Percentiles rank a stretch among this genome's conserved stretches.
Evolutionary conservation across 352 stramenopile genomes (phyloP).

Genomic region (Phytophthora tubulina): DNA sequence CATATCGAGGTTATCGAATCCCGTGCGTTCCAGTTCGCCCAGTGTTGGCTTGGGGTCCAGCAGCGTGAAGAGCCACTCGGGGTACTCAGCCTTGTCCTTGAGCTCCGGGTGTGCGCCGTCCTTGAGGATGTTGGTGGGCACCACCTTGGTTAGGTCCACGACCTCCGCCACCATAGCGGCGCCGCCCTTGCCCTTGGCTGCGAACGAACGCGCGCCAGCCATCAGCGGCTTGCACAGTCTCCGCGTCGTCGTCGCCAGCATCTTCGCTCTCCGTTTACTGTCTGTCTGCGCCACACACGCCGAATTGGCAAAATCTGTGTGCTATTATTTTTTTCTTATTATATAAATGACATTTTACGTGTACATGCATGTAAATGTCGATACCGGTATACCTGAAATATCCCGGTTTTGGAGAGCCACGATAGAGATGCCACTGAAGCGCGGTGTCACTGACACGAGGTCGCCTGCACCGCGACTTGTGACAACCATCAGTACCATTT

Average conservation of each 20-base stretch:
- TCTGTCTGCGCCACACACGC: slow-evolving; percentile 29
- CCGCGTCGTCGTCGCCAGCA: slow-evolving; percentile 54
- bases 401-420: too few relatives aligned
- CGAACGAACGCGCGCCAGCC: slow-evolving; percentile 61
- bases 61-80: slow-evolving; percentile 85
- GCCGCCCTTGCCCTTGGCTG: slow-evolving; percentile 68
- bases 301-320: not conserved
- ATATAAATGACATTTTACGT: too few relatives aligned
- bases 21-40: slow-evolving; percentile 79
- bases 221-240: slow-evolving; percentile 49
- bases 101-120: slow-evolving; percentile 84
- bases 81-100: slow-evolving; percentile 85
- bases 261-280: slow-evolving; percentile 22
- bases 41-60: slow-evolving; percentile 78
- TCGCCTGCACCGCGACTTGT: too few relatives aligned
- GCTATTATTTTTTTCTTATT: too few relatives aligned
- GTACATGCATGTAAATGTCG: too few relatives aligned
- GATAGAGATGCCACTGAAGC: too few relatives aligned
- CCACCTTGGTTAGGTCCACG: slow-evolving; percentile 78
- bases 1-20: slow-evolving; percentile 82
- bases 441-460: too few relatives aligned
- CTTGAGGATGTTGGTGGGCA: slow-evolving; percentile 90
- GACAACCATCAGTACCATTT: slow-evolving; percentile 4
- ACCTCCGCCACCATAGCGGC: slow-evolving; percentile 70
- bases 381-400: too few relatives aligned